Conservation (phyloP, 2,329 filamentous ascomycete genomes). For the Didymella lethalis region DNA sequence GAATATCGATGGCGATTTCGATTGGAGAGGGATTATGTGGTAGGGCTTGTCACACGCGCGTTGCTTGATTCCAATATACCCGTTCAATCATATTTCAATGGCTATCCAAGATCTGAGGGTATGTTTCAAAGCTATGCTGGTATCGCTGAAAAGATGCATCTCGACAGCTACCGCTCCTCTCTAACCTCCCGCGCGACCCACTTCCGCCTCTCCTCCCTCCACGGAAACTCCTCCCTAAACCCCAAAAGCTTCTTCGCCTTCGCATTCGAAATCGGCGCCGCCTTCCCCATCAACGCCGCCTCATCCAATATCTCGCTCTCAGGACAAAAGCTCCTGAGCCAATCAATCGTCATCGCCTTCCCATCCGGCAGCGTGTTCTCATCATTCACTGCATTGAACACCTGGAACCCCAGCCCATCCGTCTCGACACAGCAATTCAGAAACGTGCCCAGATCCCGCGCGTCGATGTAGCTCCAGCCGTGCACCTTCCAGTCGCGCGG, state of each 20-base stretch:
- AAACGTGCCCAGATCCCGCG: slow-evolving; percentile 66
- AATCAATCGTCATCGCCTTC: slow-evolving; percentile 53
- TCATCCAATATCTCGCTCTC: slow-evolving; percentile 59
- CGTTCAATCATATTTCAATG: not conserved
- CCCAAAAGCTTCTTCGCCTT: slow-evolving; percentile 66
- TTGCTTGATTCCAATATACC: slow-evolving; percentile 8
- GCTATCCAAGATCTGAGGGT: not conserved
- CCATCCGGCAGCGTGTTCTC: slow-evolving; percentile 59
- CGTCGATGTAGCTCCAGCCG: slow-evolving; percentile 69
- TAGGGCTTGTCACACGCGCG: slow-evolving; percentile 13
- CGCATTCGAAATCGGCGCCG: slow-evolving; percentile 65
- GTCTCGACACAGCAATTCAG: slow-evolving; percentile 62
- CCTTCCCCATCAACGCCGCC: slow-evolving; percentile 58
- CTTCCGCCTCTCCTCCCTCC: slow-evolving; percentile 44
- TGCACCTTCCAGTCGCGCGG: slow-evolving; percentile 63
- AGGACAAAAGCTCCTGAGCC: slow-evolving; percentile 59
- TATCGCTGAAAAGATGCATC: too few species aligned
- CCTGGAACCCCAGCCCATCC: slow-evolving; percentile 65
- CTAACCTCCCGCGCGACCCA: slow-evolving; percentile 1
- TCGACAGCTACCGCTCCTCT: slow-evolving; percentile 1
- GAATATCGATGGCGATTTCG: slow-evolving; percentile 66
- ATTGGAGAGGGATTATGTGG: slow-evolving; percentile 51
- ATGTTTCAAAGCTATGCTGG: too few species aligned
- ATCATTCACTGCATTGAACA: slow-evolving; percentile 70
- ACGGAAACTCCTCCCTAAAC: slow-evolving; percentile 65